These are phyloP conservation scores for Pyrenochaeta sp. DNA, from an alignment of 2,329 filamentous ascomycete species.

Conservation along the genomic window DNA sequence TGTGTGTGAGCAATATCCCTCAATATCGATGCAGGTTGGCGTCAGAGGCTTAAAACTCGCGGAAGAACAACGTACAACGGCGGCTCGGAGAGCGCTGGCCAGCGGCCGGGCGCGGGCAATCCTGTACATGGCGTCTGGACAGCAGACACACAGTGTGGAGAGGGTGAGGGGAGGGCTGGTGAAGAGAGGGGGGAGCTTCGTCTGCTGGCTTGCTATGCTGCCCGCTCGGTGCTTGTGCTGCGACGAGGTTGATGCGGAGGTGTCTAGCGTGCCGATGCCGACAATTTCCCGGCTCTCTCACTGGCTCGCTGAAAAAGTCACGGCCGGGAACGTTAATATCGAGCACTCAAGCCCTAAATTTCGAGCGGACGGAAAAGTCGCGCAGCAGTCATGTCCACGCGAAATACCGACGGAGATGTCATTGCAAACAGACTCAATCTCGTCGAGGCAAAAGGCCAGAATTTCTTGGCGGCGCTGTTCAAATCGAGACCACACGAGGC, in stretches of 20 bases:
- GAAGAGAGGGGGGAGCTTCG: constrained; percentile 32
- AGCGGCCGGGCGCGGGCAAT: constrained; percentile 78
- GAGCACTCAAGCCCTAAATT: constrained; percentile 13
- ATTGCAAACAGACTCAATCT: constrained; percentile 64
- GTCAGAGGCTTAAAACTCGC: constrained; percentile 39
- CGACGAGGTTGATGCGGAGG: constrained; percentile 38
- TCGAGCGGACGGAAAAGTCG: constrained; percentile 7
- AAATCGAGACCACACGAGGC: constrained; percentile 53
- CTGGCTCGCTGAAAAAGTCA: constrained; percentile 34
- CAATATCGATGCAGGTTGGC: constrained; percentile 36
- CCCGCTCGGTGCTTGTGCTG: no score
- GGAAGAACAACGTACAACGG: constrained; percentile 66
- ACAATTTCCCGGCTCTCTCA: constrained; percentile 42
- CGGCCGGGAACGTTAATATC: constrained; percentile 30
- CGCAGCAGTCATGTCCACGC: constrained; percentile 44
- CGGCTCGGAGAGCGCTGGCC: constrained; percentile 79
- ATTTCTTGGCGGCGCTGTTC: constrained; percentile 65
- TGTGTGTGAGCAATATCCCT: constrained; percentile 29
- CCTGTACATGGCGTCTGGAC: constrained; percentile 77
- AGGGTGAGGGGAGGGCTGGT: constrained; percentile 22
- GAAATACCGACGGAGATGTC: constrained; percentile 58
- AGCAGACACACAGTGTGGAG: constrained; percentile 32
- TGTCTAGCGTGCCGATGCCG: constrained; percentile 41
- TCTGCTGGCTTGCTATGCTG: no score
- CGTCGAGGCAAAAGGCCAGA: constrained; percentile 61